Base-by-base conservation (phyloP, 768 basidiomycete genomes). In the Agaricus sinodeliciosus region DNA sequence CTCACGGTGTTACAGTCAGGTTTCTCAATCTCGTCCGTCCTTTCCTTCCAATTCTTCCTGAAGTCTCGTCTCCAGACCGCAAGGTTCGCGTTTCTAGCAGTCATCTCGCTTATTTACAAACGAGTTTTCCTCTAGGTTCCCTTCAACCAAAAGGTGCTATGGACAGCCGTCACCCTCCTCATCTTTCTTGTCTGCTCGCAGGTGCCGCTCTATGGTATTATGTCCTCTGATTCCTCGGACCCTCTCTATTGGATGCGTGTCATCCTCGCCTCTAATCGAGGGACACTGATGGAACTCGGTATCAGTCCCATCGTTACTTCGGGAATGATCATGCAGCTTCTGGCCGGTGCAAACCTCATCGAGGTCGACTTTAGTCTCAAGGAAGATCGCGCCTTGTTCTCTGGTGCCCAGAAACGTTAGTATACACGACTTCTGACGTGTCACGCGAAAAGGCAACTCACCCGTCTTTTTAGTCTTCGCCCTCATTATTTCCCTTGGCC, bases 211-310 rank as follows among this genome's bases (percentile, higher is more conserved):
- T 99, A 98, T 71, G 96, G 96, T 58, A 98, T 99, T 82, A 95
- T 97, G 86, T 96, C 93, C 26, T 96, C 94, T 55, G 95, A 99
- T 79, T 96, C 94, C 60, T 93, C 93, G 50, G 95, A 99, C 74
- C 96, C 96, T 12, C 84, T 99, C 40, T 97, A 96, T 76, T 98
- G 95, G 96, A 94, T 97, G 88, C 90, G 95, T 72, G 95, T 95
- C 74, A 98, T 99, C 72, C 82, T 99, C 56, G 95, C 96, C 19
- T 96, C 93, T 6, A 98, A 98, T 75, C 83, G 95, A 55, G 96
- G 96, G 58, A 98, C 96, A 1, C 85, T 98, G 57, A 99, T 99
- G 96, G 96, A 99, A 72, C 84, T 99, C 56, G 95, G 96, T 55
- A 98, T 98, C 62, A 94, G 85, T 26, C 96, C 96, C 37, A 96